phyloP scores from a whole-genome alignment of 148 eudicot species.

The Beta vulgaris region DNA sequence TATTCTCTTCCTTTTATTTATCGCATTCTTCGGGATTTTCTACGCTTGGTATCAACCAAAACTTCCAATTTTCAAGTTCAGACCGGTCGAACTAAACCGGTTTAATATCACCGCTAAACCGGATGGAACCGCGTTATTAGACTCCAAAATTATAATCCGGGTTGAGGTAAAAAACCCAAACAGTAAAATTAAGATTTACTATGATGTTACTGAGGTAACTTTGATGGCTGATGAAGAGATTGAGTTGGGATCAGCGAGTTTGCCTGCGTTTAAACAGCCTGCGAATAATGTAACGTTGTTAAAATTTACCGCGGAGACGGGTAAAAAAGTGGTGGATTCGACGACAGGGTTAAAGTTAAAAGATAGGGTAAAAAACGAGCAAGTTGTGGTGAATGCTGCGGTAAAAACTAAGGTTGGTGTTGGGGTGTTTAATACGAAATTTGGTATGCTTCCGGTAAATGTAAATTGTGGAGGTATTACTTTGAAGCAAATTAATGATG shows the following conservation, averaged over 20 bases:
- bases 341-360: slow-evolving; percentile 29
- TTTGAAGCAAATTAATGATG: slow-evolving; percentile 34
- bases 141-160: slow-evolving; percentile 24
- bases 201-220: slow-evolving; percentile 23
- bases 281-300: slow-evolving; percentile 39
- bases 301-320: slow-evolving; percentile 24
- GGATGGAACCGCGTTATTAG: slow-evolving; percentile 27
- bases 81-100: slow-evolving; percentile 28
- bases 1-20: slow-evolving; percentile 16
- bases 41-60: slow-evolving; percentile 39
- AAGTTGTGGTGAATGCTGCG: slow-evolving; percentile 24
- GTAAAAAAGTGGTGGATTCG: slow-evolving; percentile 24
- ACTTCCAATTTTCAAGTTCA: slow-evolving; percentile 36
- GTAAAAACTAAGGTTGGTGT: slow-evolving; percentile 41
- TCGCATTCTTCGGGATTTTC: slow-evolving; percentile 23
- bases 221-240: slow-evolving; percentile 31
- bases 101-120: slow-evolving; percentile 28
- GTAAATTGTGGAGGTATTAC: slow-evolving; percentile 40
- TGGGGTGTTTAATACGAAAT: slow-evolving; percentile 29
- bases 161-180: slow-evolving; percentile 44
- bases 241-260: slow-evolving; percentile 30
- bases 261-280: slow-evolving; percentile 36
- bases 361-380: slow-evolving; percentile 25
- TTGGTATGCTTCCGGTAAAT: slow-evolving; percentile 30
- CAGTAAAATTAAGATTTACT: slow-evolving; percentile 24